Evolutionary conservation across 352 stramenopile genomes (phyloP).

Genomic region (Globisporangium carolinianum): DNA sequence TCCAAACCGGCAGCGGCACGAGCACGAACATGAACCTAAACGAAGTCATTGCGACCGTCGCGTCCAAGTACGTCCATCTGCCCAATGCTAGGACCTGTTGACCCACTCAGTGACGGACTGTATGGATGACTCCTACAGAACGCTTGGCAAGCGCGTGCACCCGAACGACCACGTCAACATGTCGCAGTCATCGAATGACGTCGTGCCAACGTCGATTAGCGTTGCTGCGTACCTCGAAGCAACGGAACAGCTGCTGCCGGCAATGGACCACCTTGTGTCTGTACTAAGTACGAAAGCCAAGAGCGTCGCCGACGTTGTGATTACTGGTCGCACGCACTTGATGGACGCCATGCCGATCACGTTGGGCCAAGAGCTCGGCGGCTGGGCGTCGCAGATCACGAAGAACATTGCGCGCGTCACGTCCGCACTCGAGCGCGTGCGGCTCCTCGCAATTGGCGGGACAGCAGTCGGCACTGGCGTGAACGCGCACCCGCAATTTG

Average conservation of each 20-base stretch:
- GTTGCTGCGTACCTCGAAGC: constrained; percentile 42
- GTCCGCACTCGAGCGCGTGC: constrained; percentile 35
- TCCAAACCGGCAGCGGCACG: constrained; percentile 93
- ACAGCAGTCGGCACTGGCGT: constrained; percentile 58
- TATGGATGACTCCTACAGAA: constrained; percentile 23
- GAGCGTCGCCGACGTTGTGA: constrained; percentile 34
- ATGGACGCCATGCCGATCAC: constrained; percentile 71
- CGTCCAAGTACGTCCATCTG: constrained; percentile 16
- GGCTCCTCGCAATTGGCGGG: constrained; percentile 45
- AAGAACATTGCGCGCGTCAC: constrained; percentile 49
- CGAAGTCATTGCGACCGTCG: constrained; percentile 92
- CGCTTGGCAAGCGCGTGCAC: constrained; percentile 79
- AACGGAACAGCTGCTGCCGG: constrained; percentile 60
- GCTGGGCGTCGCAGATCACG: constrained; percentile 41
- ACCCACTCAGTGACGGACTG: too few species aligned
- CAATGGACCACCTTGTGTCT: constrained; percentile 30
- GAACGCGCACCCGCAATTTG: constrained; percentile 48
- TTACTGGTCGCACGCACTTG: constrained; percentile 60
- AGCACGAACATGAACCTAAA: constrained; percentile 99
- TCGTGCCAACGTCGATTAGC: constrained; percentile 47
- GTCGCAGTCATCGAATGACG: constrained; percentile 65
- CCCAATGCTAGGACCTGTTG: constrained; percentile 29
- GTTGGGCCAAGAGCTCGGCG: constrained; percentile 38
- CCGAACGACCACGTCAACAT: constrained; percentile 74
- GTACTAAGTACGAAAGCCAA: constrained; percentile 31